Evolutionary conservation across 2,329 filamentous ascomycete genomes (phyloP).

Genomic region (Exophiala viscosa): DNA sequence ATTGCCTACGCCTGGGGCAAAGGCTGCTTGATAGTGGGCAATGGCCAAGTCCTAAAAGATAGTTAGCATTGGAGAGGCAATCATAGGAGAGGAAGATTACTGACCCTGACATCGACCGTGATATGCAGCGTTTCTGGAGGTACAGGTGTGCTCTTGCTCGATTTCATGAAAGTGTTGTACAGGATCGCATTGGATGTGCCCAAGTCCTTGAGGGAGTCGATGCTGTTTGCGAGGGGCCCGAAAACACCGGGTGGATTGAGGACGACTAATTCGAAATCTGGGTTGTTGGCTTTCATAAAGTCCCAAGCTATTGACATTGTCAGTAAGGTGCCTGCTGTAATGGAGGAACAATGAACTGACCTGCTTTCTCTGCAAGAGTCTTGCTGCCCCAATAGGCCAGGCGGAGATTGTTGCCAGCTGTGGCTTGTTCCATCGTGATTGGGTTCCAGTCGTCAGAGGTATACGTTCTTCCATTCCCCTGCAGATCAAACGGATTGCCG

Average conservation of each 20-base stretch:
- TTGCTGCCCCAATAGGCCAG: conserved; percentile 51
- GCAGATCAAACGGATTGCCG: conserved; percentile 42
- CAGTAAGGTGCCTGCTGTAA: background rate
- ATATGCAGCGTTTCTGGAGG: conserved; percentile 2
- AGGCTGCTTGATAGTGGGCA: conserved; percentile 11
- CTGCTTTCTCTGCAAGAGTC: conserved; percentile 4
- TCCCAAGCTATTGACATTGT: conserved; percentile 21
- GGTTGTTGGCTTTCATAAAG: conserved; percentile 28
- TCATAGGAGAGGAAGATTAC: background rate
- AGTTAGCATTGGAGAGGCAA: background rate
- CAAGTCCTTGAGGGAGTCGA: background rate
- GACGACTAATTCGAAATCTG: conserved; percentile 52
- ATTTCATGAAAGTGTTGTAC: conserved; percentile 4
- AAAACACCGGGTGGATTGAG: conserved; percentile 63
- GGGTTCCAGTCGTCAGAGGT: conserved; percentile 42
- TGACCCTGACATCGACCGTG: conserved; percentile 16
- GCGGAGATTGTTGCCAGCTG: conserved; percentile 29
- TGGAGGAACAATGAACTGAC: conserved; percentile 13
- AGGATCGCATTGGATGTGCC: conserved; percentile 4
- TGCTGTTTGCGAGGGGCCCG: background rate
- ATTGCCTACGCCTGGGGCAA: conserved; percentile 7
- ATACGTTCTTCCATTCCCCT: conserved; percentile 28
- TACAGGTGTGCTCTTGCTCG: conserved; percentile 25
- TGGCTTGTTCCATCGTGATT: conserved; percentile 38
- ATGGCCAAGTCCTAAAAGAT: conserved; percentile 10